Conservation (phyloP, 208 protist genomes). For the Vickermania spadyakhi region DNA sequence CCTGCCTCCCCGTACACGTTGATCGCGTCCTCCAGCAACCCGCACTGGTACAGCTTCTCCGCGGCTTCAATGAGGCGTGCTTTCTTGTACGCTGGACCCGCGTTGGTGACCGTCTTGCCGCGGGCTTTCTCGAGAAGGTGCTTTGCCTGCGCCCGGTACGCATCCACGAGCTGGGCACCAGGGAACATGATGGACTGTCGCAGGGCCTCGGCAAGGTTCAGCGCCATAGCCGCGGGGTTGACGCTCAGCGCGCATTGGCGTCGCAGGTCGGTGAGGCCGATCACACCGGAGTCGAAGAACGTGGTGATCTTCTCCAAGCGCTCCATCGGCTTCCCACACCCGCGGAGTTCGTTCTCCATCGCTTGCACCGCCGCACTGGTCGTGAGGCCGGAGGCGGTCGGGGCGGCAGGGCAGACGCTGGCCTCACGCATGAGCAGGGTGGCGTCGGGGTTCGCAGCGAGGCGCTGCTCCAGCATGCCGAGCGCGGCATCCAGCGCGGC, state of each 20-base stretch:
- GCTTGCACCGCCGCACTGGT: conserved; percentile 38
- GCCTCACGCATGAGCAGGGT: conserved; percentile 26
- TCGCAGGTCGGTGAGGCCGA: conserved; percentile 49
- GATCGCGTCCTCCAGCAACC: conserved; percentile 76
- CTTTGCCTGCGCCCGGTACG: conserved; percentile 26
- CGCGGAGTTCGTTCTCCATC: conserved; percentile 43
- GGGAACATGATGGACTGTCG: conserved; percentile 28
- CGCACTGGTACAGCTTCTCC: conserved; percentile 53
- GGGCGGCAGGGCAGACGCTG: conserved; percentile 11
- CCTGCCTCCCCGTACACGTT: conserved; percentile 70
- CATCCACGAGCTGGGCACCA: conserved; percentile 30
- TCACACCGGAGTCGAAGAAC: conserved; percentile 78
- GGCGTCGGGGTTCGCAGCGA: conserved; percentile 28
- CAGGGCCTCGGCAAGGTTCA: conserved; percentile 21
- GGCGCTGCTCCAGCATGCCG: conserved; percentile 38
- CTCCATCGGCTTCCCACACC: conserved; percentile 30
- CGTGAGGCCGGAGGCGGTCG: conserved; percentile 14
- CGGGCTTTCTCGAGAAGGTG: conserved; percentile 53
- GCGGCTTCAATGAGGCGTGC: conserved; percentile 62
- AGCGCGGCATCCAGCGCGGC: conserved; percentile 63
- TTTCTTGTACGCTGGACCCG: conserved; percentile 45
- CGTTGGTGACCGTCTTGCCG: conserved; percentile 43
- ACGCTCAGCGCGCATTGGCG: conserved; percentile 16
- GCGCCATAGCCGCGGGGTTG: conserved; percentile 15
- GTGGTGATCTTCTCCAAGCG: conserved; percentile 43